Conservation (phyloP, 2,329 filamentous ascomycete genomes). For the Ceratocystis papillata region DNA sequence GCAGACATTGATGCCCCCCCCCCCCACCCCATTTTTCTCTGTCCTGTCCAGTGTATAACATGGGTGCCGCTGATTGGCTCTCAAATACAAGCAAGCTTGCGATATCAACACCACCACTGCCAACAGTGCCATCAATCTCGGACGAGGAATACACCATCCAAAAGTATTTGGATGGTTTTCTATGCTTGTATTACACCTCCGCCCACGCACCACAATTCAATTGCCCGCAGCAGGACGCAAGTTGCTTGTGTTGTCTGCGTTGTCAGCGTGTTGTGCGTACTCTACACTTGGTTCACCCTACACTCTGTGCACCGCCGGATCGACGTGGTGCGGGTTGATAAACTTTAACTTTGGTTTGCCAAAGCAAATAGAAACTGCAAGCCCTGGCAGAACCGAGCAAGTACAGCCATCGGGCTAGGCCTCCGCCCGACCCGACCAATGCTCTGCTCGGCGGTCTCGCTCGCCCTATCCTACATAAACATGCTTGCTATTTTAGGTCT, state of each 20-base stretch:
- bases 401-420: neutral
- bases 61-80: neutral
- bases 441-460: neutral
- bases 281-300: neutral
- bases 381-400: constrained; percentile 5
- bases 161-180: neutral
- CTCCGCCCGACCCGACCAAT: neutral
- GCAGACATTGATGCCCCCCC: neutral
- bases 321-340: neutral
- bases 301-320: neutral
- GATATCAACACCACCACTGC: neutral
- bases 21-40: neutral
- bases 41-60: neutral
- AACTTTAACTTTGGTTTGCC: neutral
- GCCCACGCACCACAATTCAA: neutral
- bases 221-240: too few species aligned
- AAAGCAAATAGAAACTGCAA: neutral
- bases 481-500: too few species aligned
- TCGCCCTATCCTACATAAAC: neutral
- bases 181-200: neutral
- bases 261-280: neutral
- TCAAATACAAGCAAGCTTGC: neutral
- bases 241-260: too few species aligned
- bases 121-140: neutral
- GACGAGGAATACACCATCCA: neutral